Evolutionary conservation across 1,139 yeast species (phyloP).

Genomic region (Scheffersomyces quercinus): DNA sequence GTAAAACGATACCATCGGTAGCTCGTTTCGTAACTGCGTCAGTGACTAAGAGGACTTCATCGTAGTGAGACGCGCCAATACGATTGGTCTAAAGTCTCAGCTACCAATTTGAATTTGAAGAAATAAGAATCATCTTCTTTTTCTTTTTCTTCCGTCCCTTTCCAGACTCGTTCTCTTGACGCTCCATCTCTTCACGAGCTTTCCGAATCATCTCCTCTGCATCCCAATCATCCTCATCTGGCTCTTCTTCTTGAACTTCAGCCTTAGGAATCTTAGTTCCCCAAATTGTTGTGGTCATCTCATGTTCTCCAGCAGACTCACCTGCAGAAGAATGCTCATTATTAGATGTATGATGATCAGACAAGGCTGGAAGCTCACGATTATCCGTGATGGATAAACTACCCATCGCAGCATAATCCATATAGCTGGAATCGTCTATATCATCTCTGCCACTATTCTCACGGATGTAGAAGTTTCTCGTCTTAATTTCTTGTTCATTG

Average conservation of each 20-base stretch:
- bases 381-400: constrained; percentile 34
- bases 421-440: constrained; percentile 12
- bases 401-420: constrained; percentile 24
- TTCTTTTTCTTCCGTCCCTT: constrained; percentile 35
- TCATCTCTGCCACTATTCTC: constrained; percentile 43
- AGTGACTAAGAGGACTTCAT: no score
- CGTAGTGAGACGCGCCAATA: no score
- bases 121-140: constrained; percentile 24
- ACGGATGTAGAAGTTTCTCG: constrained; percentile 54
- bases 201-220: constrained; percentile 52
- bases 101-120: constrained; percentile 3
- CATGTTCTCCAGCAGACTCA: constrained; percentile 10
- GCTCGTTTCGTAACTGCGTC: no score
- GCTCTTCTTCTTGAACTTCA: constrained; percentile 17
- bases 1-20: no score
- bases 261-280: constrained; percentile 55
- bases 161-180: constrained; percentile 24
- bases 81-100: background rate
- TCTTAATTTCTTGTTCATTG: constrained; percentile 58
- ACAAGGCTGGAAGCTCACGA: constrained; percentile 27
- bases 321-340: background rate
- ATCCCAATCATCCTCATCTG: constrained; percentile 42
- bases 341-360: background rate
- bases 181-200: constrained; percentile 48
- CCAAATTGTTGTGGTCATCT: constrained; percentile 54